Evolutionary conservation across 352 stramenopile species (phyloP), one percentile per base, ranked within the genome.

Genomic region (Phytophthora colocasiae): DNA sequence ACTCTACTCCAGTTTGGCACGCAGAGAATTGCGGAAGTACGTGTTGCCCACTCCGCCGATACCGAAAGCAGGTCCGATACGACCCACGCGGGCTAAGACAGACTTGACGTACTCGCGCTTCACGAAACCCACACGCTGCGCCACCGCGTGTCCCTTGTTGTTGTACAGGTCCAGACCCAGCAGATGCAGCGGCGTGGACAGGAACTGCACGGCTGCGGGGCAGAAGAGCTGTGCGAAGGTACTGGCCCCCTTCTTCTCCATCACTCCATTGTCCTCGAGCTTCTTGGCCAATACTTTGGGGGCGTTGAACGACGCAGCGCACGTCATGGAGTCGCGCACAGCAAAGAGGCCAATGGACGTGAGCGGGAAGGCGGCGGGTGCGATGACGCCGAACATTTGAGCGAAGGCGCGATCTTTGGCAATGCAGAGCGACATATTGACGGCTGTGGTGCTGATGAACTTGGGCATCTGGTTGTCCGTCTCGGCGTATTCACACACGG

Each of bases 361-460:
- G 17, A 96, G 67, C 9, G 89, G 88, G 48, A 97, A 95, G 34
- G 89, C 72, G 0, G 73, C 69, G 11, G 90, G 88, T 8, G 76
- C 80, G 47, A 91, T 90, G 44, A 93, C 86, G 22, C 92, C 92
- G 63, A 97, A 97, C 92, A 97, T 97, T 34, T 83, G 81, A 38
- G 92, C 89, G 61, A 97, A 97, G n/a, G 87, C 89, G 58, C 85
- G 89, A 58, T 97, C 92, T 66, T 97, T 98, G 62, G 88, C 85
- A 51, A 98, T 96, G 58, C 88, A 96, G 44, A 95, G 77, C 56
- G 85, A 88, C 85, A 98, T 96, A 74, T 98, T 98, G 58, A 97
- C 92, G 6, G 86, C 77, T 4, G 91, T 97, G 19, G 89, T 96
- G 63, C 77, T 77, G 32, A 96, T 45, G 63, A 98, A 97, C 77